phyloP scores from a whole-genome alignment of 2,329 filamentous ascomycete species.

The Camillea tinctor region DNA sequence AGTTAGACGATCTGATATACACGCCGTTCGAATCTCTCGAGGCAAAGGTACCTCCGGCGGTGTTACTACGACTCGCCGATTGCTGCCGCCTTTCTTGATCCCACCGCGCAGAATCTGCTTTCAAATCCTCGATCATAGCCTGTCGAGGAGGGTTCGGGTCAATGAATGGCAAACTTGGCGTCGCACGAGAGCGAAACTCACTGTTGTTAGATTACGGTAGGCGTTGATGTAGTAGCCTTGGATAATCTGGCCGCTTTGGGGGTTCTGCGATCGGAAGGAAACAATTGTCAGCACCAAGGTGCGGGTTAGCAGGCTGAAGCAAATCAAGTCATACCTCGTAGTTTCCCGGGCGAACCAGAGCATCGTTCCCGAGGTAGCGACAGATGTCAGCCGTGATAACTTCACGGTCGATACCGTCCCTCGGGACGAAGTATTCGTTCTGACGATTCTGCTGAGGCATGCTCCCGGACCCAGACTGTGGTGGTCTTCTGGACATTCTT shows the following conservation, averaged over 20 bases:
- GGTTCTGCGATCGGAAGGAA: constrained; percentile 41
- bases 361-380: constrained; percentile 80
- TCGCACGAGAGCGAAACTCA: constrained; percentile 43
- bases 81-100: constrained; percentile 59
- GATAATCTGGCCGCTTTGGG: constrained; percentile 57
- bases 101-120: constrained; percentile 61
- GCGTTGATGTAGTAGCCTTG: constrained; percentile 76
- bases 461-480: constrained; percentile 36
- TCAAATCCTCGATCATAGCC: constrained; percentile 64
- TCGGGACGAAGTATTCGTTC: constrained; percentile 78
- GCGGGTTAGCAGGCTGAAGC: constrained; percentile 10
- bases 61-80: constrained; percentile 49
- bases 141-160: constrained; percentile 29
- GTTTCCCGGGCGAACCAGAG: constrained; percentile 71
- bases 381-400: constrained; percentile 84
- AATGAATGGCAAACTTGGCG: constrained; percentile 11
- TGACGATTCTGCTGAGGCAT: constrained; percentile 49
- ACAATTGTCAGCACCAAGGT: constrained; percentile 18
- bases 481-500: constrained; percentile 38
- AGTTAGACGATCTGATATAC: constrained; percentile 58
- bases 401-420: constrained; percentile 78
- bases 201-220: constrained; percentile 75
- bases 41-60: constrained; percentile 57
- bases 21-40: constrained; percentile 49
- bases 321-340: constrained; percentile 58